A percentile compares a stretch with the other conserved stretches of the same genome.
Evolutionary conservation across 2,329 filamentous ascomycete species (phyloP).

Genomic region (Penicillium rolfsii): DNA sequence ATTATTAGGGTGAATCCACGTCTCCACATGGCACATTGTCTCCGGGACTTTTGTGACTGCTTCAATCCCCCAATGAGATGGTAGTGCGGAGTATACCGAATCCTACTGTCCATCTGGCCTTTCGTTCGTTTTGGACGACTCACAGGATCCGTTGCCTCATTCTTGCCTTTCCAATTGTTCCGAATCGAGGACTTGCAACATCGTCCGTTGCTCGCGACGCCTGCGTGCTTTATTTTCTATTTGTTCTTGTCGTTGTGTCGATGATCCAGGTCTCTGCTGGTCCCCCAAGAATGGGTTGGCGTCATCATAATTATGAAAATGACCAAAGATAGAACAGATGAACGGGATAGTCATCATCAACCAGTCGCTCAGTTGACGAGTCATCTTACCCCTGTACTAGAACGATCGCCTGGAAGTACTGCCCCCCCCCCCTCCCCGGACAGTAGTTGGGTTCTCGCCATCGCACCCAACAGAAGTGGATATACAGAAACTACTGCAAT

Average conservation of each 20-base stretch:
- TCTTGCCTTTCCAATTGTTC: not conserved
- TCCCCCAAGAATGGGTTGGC: not conserved
- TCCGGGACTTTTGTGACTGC: conserved; percentile 2
- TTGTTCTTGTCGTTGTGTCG: not conserved
- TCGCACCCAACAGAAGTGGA: not conserved
- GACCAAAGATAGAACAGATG: not conserved
- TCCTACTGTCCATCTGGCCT: not conserved
- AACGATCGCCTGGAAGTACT: conserved; percentile 13
- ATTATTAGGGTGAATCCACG: not conserved
- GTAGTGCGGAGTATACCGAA: no score
- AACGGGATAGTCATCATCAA: not conserved
- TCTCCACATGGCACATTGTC: conserved; percentile 12
- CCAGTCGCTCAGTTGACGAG: conserved; percentile 11
- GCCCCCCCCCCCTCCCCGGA: not conserved
- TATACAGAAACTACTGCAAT: conserved; percentile 9
- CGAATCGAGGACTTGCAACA: not conserved
- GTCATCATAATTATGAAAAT: not conserved
- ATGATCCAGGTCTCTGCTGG: not conserved
- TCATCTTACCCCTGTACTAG: conserved; percentile 3
- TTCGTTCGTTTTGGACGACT: not conserved
- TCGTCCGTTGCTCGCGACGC: not conserved
- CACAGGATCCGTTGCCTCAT: not conserved
- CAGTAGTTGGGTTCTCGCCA: conserved; percentile 5
- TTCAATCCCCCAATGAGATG: not conserved
- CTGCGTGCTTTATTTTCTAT: not conserved